Evolutionary conservation across 169 alveolate genomes (phyloP).

Genomic region (Babesia microti): DNA sequence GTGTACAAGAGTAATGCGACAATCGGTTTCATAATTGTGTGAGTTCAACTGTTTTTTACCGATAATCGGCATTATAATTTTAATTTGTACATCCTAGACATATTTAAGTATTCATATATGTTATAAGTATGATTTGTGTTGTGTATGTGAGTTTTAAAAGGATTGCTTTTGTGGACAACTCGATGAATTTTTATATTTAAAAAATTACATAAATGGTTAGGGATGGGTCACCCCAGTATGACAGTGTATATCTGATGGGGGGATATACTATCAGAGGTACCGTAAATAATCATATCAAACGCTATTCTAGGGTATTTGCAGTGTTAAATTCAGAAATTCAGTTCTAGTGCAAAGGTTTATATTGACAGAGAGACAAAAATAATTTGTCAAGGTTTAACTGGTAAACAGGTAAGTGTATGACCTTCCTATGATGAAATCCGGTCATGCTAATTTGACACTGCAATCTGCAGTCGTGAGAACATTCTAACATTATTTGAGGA

Average conservation of each 20-base stretch:
- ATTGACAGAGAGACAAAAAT: constrained; percentile 79
- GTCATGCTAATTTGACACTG: constrained; percentile 8
- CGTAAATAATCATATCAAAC: too few species aligned
- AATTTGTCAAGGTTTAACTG: constrained; percentile 84
- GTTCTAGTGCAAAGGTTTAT: constrained; percentile 64
- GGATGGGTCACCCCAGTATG: too few species aligned
- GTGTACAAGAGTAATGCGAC: constrained; percentile 48
- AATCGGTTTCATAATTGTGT: too few species aligned
- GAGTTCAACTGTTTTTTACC: too few species aligned
- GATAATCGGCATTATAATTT: too few species aligned
- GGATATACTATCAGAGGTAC: too few species aligned
- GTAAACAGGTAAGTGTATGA: constrained; percentile 74
- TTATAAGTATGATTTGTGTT: background rate
- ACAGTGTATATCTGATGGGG: too few species aligned
- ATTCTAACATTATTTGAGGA: too few species aligned
- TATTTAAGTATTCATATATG: too few species aligned
- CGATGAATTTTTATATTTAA: background rate
- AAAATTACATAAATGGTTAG: background rate
- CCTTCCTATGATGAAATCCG: constrained; percentile 5
- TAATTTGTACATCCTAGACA: too few species aligned
- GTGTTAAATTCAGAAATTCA: constrained; percentile 9
- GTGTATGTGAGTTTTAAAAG: background rate
- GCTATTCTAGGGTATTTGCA: too few species aligned
- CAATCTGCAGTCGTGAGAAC: constrained; percentile 12
- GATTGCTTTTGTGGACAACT: background rate